Evolutionary conservation across 257 asterid genomes (phyloP), one percentile per base, ranked within the genome.

Genomic region (Plantago ovata): DNA sequence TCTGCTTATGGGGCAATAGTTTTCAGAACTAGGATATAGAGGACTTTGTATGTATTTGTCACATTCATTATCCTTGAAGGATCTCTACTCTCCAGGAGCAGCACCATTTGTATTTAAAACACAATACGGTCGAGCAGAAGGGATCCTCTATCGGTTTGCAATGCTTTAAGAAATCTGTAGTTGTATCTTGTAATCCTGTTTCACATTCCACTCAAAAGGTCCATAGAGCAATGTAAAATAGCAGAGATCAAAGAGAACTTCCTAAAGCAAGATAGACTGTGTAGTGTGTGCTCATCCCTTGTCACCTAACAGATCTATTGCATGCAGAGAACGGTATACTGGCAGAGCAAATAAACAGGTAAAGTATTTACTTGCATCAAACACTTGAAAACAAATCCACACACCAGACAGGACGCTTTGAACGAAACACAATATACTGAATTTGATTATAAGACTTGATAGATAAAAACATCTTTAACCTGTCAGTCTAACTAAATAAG

Each of bases 21-120:
- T n/a, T 49, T 19, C 38, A 19, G 46, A 51, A 39, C 39, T 62
- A 53, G 42, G 20, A 51, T 33, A 51, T 10, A 62, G 46, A 50
- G 48, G 13, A 12, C n/a, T 2, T 44, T 33, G 56, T 38, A 28
- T 28, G 49, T 59, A 19, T 60, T 24, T 24, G 16, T 60, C 28
- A 18, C 13, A 48, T 45, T 36, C 55, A 15, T 59, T 32, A 36
- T 32, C 3, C 49, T 14, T 61, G 39, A 46, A 15, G 18, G 41
- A 43, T 52, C 32, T 33, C 22, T 13, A 19, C 32, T 19, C 42
- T 33, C 56, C 56, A 33, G 38, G 12, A 10, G 36, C 36, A 9
- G 45, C 36, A 38, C 20, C 45, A 49, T 18, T 18, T 19, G 4
- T 33, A 28, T 7, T 28, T 56, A 46, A 18, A 38, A 12, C 20